A percentile compares a stretch with the other conserved stretches of the same genome.
Evolutionary conservation across 2,329 filamentous ascomycete species (phyloP).

Genomic region (Coccinonectria pachysandricola): DNA sequence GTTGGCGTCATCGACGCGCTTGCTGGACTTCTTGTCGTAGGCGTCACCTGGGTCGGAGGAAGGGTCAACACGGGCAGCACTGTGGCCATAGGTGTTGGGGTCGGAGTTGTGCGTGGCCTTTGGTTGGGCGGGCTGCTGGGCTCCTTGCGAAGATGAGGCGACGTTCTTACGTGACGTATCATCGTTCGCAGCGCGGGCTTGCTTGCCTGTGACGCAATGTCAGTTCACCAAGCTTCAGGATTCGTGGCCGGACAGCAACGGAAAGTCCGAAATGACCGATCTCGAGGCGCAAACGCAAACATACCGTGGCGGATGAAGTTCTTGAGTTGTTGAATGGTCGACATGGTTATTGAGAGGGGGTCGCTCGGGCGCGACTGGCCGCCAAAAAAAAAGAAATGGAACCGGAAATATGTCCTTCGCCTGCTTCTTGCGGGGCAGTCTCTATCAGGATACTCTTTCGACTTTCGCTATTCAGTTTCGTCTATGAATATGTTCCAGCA

Average conservation of each 20-base stretch:
- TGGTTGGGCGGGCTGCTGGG: slow-evolving; percentile 43
- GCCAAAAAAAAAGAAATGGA: slow-evolving; percentile 5
- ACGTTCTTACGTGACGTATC: slow-evolving; percentile 44
- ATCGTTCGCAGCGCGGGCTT: slow-evolving; percentile 61
- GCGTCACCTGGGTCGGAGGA: slow-evolving; percentile 52
- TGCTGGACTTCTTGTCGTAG: slow-evolving; percentile 21
- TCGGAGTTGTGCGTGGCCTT: slow-evolving; percentile 34
- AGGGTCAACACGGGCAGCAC: slow-evolving; percentile 51
- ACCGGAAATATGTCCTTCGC: slow-evolving; percentile 4
- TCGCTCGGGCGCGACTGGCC: slow-evolving; percentile 18
- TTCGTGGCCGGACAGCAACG: too few species aligned
- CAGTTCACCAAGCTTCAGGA: too few species aligned
- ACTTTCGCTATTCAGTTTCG: too few species aligned
- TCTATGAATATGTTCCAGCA: too few species aligned
- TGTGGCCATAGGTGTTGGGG: slow-evolving; percentile 35
- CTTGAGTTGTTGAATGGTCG: slow-evolving; percentile 87
- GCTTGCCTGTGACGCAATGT: slow-evolving; percentile 53
- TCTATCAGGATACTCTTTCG: too few species aligned
- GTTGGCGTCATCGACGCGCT: slow-evolving; percentile 50
- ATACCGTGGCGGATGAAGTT: slow-evolving; percentile 91
- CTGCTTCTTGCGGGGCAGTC: too few species aligned
- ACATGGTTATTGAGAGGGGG: slow-evolving; percentile 35
- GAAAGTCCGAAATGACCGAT: too few species aligned
- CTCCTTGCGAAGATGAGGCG: slow-evolving; percentile 35
- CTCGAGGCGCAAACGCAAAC: too few species aligned